These are phyloP conservation scores for Penicillium lagena DNA, from an alignment of 495 filamentous ascomycete genomes.

Conservation along the genomic window DNA sequence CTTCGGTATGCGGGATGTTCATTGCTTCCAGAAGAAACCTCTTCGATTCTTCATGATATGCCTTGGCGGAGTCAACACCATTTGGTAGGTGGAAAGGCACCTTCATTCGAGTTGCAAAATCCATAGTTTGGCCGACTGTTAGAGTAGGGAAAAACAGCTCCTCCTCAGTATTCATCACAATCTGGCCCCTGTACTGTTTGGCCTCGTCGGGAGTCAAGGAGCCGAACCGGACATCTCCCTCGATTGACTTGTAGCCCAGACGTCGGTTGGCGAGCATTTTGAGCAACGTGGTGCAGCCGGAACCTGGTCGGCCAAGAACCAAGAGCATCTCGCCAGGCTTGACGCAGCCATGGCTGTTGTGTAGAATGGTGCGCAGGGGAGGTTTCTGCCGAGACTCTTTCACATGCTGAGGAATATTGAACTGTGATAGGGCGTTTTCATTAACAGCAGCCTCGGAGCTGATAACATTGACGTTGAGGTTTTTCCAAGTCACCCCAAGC, in stretches of 20 bases:
- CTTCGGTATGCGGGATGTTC: conserved; percentile 73
- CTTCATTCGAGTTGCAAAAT: conserved; percentile 51
- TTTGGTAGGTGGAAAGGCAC: conserved; percentile 27
- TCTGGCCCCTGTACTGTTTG: conserved; percentile 60
- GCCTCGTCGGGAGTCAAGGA: conserved; percentile 48
- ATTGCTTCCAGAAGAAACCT: conserved; percentile 63
- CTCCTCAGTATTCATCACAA: conserved; percentile 65
- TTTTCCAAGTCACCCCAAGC: conserved; percentile 52
- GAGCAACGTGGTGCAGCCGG: conserved; percentile 43
- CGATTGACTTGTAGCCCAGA: conserved; percentile 46
- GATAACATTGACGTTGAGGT: conserved; percentile 38
- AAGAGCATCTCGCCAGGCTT: conserved; percentile 47
- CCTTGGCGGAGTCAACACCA: conserved; percentile 39
- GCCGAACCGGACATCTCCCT: conserved; percentile 55
- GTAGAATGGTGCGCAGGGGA: conserved; percentile 29
- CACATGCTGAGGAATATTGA: conserved; percentile 43
- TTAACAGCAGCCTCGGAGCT: conserved; percentile 40
- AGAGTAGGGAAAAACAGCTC: conserved; percentile 66
- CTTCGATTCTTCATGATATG: conserved; percentile 44
- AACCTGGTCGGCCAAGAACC: conserved; percentile 39
- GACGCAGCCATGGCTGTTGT: conserved; percentile 43
- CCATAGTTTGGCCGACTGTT: conserved; percentile 65
- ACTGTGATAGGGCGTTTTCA: conserved; percentile 48
- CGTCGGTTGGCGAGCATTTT: conserved; percentile 62
- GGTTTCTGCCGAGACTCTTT: conserved; percentile 30